Base-by-base conservation (phyloP, 805 yeast species). In the Saccharomyces mikatae region DNA sequence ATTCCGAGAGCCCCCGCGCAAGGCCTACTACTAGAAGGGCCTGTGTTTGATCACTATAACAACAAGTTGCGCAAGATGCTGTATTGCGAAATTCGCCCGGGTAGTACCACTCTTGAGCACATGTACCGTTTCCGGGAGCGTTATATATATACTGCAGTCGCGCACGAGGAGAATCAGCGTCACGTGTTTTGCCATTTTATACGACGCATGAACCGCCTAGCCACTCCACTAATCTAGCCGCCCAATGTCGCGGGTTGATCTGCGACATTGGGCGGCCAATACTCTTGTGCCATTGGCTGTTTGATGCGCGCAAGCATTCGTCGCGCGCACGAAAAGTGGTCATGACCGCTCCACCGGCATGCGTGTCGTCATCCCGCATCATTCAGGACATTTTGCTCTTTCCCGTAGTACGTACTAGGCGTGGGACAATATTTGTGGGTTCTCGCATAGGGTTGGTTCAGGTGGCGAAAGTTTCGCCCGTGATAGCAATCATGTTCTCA, bases 1-100 rank as follows among this genome's bases (percentile, higher is more conserved):
- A 87, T 91, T 57, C 97, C 97, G 52, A 89, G 89, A 68, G 97
- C 96, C 0, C 97, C 97, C 3, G 91, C 96, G 27, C 74, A 88
- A 54, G 97, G 97, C 0, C 75, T 90, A 52, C 72, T 90, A 50
- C 77, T 90, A 55, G 96, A 90, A 64, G 81, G 82, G 53, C 97
- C 97, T 0, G 89, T 87, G 8, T 90, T 87, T 67, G 89, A 84
- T 47, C 81, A 84, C 6, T 87, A 84, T 68, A 91, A 91, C 69
- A 72, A 74, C 32, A 79, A 79, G 63, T 76, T 89, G 62, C 74
- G 75, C 55, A 79, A 79, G 48, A 78, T 83, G 62, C 96, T 95
- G 2, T 56, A 58, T 44, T 17, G 44, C 24, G 44, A 36, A 36
- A 36, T 36, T 11, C 24, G 44, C 44, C 44, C 44, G 24, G 24